phyloP scores from a whole-genome alignment of 441 rosid genomes.

The Lagerstroemia fauriei region DNA sequence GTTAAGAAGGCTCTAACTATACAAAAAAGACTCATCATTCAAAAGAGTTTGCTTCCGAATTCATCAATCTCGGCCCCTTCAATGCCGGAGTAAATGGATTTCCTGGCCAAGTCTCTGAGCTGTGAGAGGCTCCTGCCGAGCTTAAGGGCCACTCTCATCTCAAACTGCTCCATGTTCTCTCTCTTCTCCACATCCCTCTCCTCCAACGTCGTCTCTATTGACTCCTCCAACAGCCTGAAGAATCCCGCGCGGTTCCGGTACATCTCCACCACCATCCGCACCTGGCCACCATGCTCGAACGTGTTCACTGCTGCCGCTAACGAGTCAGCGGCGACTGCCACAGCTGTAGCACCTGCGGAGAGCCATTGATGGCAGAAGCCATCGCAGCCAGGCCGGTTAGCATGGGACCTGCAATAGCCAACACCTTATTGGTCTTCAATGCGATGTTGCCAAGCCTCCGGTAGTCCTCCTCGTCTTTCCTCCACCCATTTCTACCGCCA shows the following conservation, averaged over 20 bases:
- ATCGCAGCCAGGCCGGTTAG: conserved; percentile 64
- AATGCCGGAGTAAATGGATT: conserved; percentile 26
- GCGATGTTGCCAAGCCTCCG: conserved; percentile 51
- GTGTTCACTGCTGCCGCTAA: conserved; percentile 52
- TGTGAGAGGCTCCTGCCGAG: conserved; percentile 73
- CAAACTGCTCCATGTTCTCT: conserved; percentile 58
- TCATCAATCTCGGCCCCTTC: conserved; percentile 46
- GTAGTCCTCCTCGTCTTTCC: conserved; percentile 65
- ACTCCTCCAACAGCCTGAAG: conserved; percentile 50
- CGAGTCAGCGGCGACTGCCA: conserved; percentile 51
- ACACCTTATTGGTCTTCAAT: conserved; percentile 55
- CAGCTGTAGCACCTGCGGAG: conserved; percentile 32
- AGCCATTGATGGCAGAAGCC: conserved; percentile 42
- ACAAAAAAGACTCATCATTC: conserved; percentile 2
- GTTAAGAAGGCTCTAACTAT: not conserved
- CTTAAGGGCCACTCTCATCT: conserved; percentile 59
- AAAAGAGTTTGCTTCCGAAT: conserved; percentile 74
- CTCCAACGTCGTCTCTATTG: conserved; percentile 42
- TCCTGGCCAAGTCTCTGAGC: conserved; percentile 55
- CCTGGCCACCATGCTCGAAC: conserved; percentile 67
- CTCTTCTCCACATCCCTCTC: conserved; percentile 45
- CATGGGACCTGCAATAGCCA: conserved; percentile 62
- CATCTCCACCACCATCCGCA: conserved; percentile 87
- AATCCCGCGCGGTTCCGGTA: conserved; percentile 69
- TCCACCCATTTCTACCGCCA: conserved; percentile 46